phyloP scores from a whole-genome alignment of 106 monocot species.

The Ottelia alismoides region DNA sequence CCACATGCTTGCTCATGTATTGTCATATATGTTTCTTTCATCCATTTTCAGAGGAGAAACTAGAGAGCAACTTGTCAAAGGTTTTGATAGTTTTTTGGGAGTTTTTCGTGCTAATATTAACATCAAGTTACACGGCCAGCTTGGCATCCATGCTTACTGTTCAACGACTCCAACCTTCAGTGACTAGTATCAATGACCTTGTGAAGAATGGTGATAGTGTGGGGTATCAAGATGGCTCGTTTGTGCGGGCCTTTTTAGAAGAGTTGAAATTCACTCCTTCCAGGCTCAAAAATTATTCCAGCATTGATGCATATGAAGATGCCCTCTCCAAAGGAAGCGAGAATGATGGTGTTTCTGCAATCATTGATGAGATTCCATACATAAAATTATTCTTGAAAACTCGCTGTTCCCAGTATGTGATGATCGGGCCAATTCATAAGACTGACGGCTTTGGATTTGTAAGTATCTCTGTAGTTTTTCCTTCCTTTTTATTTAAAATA shows the following conservation, averaged over 20 bases:
- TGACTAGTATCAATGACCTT: constrained; percentile 19
- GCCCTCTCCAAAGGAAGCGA: constrained; percentile 3
- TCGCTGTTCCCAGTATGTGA: neutral
- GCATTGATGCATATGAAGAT: neutral
- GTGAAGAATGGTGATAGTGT: constrained; percentile 9
- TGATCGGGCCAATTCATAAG: neutral
- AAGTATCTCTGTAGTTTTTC: constrained; percentile 1
- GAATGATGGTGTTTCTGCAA: constrained; percentile 2
- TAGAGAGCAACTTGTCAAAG: constrained; percentile 16
- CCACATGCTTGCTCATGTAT: too few species aligned
- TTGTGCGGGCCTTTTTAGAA: constrained; percentile 1
- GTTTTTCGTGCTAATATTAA: constrained; percentile 28
- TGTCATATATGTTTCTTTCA: too few species aligned
- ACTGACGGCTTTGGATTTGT: constrained; percentile 3
- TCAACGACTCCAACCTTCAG: constrained; percentile 22
- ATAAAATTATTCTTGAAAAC: constrained; percentile 6
- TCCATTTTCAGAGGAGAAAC: constrained; percentile 13
- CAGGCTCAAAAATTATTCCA: neutral
- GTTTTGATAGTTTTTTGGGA: constrained; percentile 25
- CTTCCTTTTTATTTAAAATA: neutral
- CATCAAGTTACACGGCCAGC: constrained; percentile 32
- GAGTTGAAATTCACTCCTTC: neutral
- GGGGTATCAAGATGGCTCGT: constrained; percentile 15
- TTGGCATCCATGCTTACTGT: constrained; percentile 15
- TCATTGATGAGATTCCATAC: constrained; percentile 23